Percentiles rank a stretch among this genome's conserved stretches.
Evolutionary conservation across 139 green algal genomes (phyloP).

Genomic region (Haematococcus sp.): DNA sequence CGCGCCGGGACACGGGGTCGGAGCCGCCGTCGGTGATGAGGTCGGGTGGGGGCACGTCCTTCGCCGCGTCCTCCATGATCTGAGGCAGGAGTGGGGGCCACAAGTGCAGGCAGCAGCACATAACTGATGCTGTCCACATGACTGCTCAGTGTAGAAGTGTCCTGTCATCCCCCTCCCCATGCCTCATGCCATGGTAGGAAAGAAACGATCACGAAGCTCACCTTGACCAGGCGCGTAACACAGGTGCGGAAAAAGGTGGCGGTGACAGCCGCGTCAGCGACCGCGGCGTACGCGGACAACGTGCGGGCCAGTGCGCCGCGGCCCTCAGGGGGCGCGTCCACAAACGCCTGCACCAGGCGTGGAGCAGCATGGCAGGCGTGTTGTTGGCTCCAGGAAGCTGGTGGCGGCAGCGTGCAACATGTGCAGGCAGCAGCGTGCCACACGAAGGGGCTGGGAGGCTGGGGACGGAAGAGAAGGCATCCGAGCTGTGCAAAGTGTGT

Average conservation of each 20-base stretch:
- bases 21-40: constrained; percentile 64
- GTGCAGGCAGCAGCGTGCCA: too few species aligned
- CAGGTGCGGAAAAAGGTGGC: constrained; percentile 66
- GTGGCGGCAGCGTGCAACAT: too few species aligned
- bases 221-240: constrained; percentile 72
- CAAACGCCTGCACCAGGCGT: constrained; percentile 61
- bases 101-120: not conserved
- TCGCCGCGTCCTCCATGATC: constrained; percentile 50
- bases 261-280: constrained; percentile 47
- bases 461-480: too few species aligned
- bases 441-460: too few species aligned
- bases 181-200: too few species aligned
- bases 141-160: not conserved
- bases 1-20: constrained; percentile 50
- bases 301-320: constrained; percentile 48
- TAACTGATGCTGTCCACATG: not conserved
- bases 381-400: too few species aligned
- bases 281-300: constrained; percentile 65
- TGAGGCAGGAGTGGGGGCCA: constrained; percentile 29
- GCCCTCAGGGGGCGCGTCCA: constrained; percentile 47
- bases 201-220: too few species aligned
- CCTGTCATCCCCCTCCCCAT: too few species aligned
- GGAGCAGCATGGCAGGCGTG: too few species aligned
- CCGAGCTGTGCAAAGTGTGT: too few species aligned
- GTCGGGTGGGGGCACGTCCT: constrained; percentile 50